phyloP scores from a whole-genome alignment of 768 basidiomycete genomes.

The Auriscalpium microsporum region DNA sequence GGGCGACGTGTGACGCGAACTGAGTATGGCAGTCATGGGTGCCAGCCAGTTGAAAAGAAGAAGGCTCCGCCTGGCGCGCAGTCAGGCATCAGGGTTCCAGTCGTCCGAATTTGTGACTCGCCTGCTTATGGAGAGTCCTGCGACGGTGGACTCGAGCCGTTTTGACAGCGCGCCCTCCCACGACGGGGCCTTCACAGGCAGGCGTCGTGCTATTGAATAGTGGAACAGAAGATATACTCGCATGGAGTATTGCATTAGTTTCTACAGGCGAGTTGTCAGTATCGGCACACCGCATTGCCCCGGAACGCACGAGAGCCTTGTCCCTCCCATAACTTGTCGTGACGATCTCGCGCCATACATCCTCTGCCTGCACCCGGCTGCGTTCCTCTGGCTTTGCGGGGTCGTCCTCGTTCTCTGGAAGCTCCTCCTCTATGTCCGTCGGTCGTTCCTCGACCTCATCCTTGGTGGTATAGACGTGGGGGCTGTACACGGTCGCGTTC shows the following conservation, averaged over 20 bases:
- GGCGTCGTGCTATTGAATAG: conserved; percentile 35
- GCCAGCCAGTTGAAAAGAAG: conserved; percentile 80
- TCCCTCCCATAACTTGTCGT: conserved; percentile 73
- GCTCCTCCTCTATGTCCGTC: conserved; percentile 19
- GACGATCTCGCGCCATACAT: conserved; percentile 76
- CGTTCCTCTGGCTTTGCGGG: conserved; percentile 25
- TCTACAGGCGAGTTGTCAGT: conserved; percentile 33
- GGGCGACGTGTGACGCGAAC: conserved; percentile 61
- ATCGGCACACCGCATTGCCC: not conserved
- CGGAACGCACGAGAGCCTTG: conserved; percentile 66
- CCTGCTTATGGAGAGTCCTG: conserved; percentile 52
- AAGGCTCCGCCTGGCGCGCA: conserved; percentile 55
- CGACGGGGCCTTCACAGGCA: conserved; percentile 37
- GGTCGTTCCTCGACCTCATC: conserved; percentile 23
- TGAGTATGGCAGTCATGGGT: conserved; percentile 62
- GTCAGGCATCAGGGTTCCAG: not conserved
- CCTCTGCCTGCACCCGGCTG: conserved; percentile 46
- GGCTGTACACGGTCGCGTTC: conserved; percentile 16
- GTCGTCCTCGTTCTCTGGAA: conserved; percentile 26
- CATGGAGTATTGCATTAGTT: conserved; percentile 82
- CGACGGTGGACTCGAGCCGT: conserved; percentile 52
- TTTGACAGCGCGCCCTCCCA: conserved; percentile 52
- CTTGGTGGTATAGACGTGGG: conserved; percentile 33
- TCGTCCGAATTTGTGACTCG: no score
- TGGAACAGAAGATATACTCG: conserved; percentile 70